Percentiles rank a stretch among this genome's conserved stretches.
phyloP scores from a whole-genome alignment of 805 yeast genomes.

The Candida pseudoglaebosa region DNA sequence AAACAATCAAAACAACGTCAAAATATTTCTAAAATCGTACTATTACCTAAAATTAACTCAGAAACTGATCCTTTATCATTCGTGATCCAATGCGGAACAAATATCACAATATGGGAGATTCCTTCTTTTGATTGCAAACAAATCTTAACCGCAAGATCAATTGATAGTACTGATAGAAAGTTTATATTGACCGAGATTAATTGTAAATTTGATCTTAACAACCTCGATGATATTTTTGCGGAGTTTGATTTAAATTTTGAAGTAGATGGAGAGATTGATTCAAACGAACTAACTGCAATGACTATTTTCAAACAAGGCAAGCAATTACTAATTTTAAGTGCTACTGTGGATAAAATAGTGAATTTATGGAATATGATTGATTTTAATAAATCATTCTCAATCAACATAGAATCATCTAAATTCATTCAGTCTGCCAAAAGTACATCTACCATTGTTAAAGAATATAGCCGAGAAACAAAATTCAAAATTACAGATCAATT shows the following conservation, averaged over 20 bases:
- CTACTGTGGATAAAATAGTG: background rate
- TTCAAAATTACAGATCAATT: background rate
- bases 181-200: constrained; percentile 22
- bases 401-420: background rate
- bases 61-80: constrained; percentile 1
- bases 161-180: constrained; percentile 17
- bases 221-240: constrained; percentile 16
- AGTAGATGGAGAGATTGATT: constrained; percentile 12
- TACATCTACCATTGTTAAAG: constrained; percentile 2
- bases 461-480: background rate
- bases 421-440: constrained; percentile 2
- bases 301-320: background rate
- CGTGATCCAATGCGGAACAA: constrained; percentile 42
- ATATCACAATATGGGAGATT: constrained; percentile 73
- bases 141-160: constrained; percentile 19
- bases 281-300: background rate
- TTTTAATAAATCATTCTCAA: constrained; percentile 2
- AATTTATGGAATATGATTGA: constrained; percentile 18
- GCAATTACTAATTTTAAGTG: constrained; percentile 1
- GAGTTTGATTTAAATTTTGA: constrained; percentile 17
- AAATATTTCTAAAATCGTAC: constrained; percentile 1
- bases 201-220: constrained; percentile 8
- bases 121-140: constrained; percentile 55
- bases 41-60: constrained; percentile 2
- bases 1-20: background rate